phyloP scores from a whole-genome alignment of 495 filamentous ascomycete genomes.

The Penicillium canariense region DNA sequence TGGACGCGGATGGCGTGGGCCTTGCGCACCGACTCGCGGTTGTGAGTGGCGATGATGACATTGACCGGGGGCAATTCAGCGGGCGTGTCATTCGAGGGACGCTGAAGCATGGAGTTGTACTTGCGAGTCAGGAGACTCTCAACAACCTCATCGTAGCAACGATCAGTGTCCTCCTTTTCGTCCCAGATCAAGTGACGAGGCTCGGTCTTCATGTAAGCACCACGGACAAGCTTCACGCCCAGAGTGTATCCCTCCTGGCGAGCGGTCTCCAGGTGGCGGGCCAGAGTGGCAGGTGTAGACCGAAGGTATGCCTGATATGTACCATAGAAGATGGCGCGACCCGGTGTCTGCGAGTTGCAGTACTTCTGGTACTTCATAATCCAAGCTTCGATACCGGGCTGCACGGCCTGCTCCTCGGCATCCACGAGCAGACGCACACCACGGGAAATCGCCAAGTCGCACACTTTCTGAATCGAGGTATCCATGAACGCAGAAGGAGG shows the following conservation, averaged over 20 bases:
- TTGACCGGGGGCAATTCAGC: conserved; percentile 59
- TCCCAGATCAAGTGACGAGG: conserved; percentile 75
- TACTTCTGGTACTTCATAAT: conserved; percentile 75
- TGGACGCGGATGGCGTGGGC: conserved; percentile 59
- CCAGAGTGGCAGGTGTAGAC: conserved; percentile 61
- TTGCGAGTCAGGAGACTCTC: conserved; percentile 55
- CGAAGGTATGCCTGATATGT: conserved; percentile 88
- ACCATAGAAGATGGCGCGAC: conserved; percentile 64
- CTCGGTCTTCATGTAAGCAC: conserved; percentile 83
- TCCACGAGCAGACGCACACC: conserved; percentile 81
- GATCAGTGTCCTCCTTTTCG: conserved; percentile 78
- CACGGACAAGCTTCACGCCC: conserved; percentile 88
- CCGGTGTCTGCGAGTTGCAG: conserved; percentile 62
- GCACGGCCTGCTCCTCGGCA: conserved; percentile 80
- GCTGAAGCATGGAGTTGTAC: conserved; percentile 52
- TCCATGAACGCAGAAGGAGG: conserved; percentile 62
- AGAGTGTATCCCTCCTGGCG: conserved; percentile 68
- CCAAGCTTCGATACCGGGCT: conserved; percentile 85
- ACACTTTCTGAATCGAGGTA: conserved; percentile 70
- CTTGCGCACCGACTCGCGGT: conserved; percentile 72
- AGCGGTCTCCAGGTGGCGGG: conserved; percentile 64
- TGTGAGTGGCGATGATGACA: conserved; percentile 88
- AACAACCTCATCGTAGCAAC: conserved; percentile 60
- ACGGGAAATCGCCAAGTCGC: conserved; percentile 66
- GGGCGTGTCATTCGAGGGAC: conserved; percentile 28